Percentiles rank a stretch among this genome's conserved stretches.
These are phyloP conservation scores for Stentor roeselii DNA, from an alignment of 73 alveolate genomes.

Conservation along the genomic window DNA sequence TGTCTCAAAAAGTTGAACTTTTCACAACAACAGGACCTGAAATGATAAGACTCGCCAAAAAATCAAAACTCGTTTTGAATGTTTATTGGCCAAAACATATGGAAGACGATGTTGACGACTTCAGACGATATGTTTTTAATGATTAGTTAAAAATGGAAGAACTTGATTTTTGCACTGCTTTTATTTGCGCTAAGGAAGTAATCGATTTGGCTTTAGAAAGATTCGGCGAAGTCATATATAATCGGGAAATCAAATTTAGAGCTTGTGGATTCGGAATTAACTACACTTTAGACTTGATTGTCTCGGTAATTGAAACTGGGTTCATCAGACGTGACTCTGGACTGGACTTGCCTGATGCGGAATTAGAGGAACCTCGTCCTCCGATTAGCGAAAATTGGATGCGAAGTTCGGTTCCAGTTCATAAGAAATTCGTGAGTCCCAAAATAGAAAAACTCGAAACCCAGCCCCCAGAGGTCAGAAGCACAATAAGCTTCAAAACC, in stretches of 20 bases:
- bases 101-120: constrained; percentile 44
- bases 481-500: neutral
- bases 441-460: neutral
- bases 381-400: neutral
- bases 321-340: neutral
- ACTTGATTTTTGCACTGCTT: neutral
- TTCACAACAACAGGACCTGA: neutral
- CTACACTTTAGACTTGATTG: neutral
- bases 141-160: neutral
- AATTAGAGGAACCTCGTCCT: constrained; percentile 13
- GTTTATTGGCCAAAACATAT: constrained; percentile 46
- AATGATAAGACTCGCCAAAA: constrained; percentile 20
- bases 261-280: neutral
- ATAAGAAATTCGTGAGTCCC: neutral
- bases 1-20: constrained; percentile 19
- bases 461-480: neutral
- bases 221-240: neutral
- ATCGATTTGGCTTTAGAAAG: neutral
- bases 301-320: neutral
- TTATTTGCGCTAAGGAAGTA: neutral
- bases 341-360: neutral
- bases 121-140: constrained; percentile 33
- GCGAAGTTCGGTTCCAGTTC: neutral
- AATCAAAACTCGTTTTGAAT: constrained; percentile 47
- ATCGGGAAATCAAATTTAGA: neutral